A percentile compares a stretch with the other conserved stretches of the same genome.
phyloP scores from a whole-genome alignment of 192 early-diverging fungal genomes.

The Fimicolochytrium jonesii region DNA sequence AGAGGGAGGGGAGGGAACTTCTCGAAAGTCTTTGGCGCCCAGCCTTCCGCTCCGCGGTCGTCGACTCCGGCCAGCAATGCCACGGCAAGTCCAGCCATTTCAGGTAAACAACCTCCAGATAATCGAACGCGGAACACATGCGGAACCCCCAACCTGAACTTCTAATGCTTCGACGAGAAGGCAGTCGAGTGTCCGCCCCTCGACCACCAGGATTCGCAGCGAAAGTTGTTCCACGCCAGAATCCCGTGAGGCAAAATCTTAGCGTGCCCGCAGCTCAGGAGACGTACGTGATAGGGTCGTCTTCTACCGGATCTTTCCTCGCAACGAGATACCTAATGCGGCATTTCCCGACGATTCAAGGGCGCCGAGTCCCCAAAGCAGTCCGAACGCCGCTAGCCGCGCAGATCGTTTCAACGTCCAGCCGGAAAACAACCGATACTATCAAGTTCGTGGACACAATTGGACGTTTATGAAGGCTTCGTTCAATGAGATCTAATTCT shows the following conservation, averaged over 20 bases:
- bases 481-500: neutral
- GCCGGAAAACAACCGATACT: constrained; percentile 21
- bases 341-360: neutral
- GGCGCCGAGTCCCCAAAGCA: no score
- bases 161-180: no score
- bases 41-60: neutral
- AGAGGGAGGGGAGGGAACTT: neutral
- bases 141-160: no score
- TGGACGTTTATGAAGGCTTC: neutral
- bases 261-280: neutral
- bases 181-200: no score
- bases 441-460: neutral
- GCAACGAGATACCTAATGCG: neutral
- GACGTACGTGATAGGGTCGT: neutral
- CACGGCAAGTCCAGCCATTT: neutral
- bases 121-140: no score
- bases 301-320: neutral
- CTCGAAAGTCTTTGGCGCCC: neutral
- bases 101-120: no score
- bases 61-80: neutral
- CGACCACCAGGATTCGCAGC: neutral
- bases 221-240: neutral
- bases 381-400: no score
- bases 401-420: constrained; percentile 19
- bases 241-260: neutral